Evolutionary conservation across 2,329 filamentous ascomycete genomes (phyloP).

Genomic region (Clonostachys solani): DNA sequence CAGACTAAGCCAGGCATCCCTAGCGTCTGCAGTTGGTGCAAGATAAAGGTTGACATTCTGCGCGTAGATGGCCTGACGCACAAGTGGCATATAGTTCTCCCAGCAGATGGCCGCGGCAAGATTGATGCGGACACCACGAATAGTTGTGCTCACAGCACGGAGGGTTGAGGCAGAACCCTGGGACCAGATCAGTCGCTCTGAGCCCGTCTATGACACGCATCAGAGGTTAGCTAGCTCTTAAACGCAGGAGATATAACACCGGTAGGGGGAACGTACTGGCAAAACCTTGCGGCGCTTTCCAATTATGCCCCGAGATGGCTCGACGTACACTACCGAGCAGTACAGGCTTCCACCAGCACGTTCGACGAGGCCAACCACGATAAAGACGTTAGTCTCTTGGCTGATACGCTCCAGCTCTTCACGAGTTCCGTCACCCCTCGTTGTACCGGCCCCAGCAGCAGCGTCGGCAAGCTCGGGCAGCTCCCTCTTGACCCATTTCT

Average conservation of each 20-base stretch:
- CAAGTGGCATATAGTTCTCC: conserved; percentile 94
- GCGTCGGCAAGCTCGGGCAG: conserved; percentile 26
- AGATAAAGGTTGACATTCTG: conserved; percentile 93
- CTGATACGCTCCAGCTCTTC: conserved; percentile 77
- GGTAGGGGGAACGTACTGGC: conserved; percentile 51
- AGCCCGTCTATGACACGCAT: conserved; percentile 53
- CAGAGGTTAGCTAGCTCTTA: neutral
- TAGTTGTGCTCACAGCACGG: conserved; percentile 71
- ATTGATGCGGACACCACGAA: conserved; percentile 75
- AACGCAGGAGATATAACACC: neutral
- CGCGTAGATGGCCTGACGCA: conserved; percentile 80
- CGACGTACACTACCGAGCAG: conserved; percentile 78
- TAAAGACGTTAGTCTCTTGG: conserved; percentile 72
- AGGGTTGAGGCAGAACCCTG: conserved; percentile 78
- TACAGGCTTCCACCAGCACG: conserved; percentile 78
- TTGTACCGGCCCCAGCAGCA: neutral
- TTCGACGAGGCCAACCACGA: conserved; percentile 78
- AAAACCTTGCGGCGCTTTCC: conserved; percentile 92
- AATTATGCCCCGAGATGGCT: conserved; percentile 65
- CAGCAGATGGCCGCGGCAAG: conserved; percentile 89
- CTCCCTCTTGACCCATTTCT: conserved; percentile 64
- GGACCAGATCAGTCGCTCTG: conserved; percentile 83
- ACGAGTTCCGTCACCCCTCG: conserved; percentile 57
- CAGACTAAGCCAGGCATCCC: conserved; percentile 76
- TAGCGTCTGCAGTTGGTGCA: conserved; percentile 81